phyloP scores from a whole-genome alignment of 352 stramenopile genomes.

The Globisporangium lucens region DNA sequence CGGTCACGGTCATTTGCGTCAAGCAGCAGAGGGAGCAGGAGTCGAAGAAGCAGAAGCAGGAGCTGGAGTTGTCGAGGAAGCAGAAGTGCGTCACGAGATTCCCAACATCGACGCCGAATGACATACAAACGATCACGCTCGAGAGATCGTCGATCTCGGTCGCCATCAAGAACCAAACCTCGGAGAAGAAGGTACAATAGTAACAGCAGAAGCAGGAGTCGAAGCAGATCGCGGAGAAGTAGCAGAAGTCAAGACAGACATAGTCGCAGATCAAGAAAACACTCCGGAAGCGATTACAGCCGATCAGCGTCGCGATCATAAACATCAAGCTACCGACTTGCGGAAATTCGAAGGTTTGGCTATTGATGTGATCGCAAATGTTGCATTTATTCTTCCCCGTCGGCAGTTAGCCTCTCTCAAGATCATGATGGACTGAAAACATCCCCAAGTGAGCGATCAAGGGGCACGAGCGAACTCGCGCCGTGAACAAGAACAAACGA shows the following conservation, averaged over 20 bases:
- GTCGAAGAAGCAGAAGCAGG: constrained; percentile 15
- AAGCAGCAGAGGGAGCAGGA: neutral
- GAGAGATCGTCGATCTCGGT: neutral
- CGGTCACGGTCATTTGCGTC: constrained; percentile 3
- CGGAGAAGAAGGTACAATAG: neutral
- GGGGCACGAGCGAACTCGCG: constrained; percentile 26
- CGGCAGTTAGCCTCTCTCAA: neutral
- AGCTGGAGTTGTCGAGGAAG: constrained; percentile 11
- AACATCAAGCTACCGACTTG: neutral
- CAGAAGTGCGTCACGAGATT: constrained; percentile 15
- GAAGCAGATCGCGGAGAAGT: neutral
- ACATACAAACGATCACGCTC: neutral
- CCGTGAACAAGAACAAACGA: constrained; percentile 32
- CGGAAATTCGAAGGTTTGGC: neutral
- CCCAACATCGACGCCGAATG: neutral
- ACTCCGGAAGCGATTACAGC: neutral
- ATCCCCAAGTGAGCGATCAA: constrained; percentile 18
- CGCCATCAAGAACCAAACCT: neutral
- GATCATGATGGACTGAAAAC: constrained; percentile 15
- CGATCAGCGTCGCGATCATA: neutral
- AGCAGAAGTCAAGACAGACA: neutral
- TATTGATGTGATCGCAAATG: neutral
- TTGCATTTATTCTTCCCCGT: neutral
- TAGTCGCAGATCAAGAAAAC: neutral
- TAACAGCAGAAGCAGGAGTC: constrained; percentile 6